Conservation (phyloP, 2,329 filamentous ascomycete genomes). For the Pseudogymnoascus sp. region DNA sequence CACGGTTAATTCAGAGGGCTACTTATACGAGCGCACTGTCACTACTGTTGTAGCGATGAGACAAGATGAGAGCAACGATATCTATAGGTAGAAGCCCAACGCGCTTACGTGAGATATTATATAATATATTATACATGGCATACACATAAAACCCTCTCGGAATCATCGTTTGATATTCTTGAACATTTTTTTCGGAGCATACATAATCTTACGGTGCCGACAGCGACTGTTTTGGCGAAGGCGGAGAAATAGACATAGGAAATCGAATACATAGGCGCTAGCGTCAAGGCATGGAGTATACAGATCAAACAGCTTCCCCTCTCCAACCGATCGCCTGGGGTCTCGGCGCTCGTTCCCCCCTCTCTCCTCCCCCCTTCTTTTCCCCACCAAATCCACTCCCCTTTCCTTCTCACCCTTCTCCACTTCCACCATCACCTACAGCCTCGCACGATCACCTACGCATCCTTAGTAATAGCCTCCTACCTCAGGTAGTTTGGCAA, state of each 20-base stretch:
- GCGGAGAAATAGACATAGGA: neutral
- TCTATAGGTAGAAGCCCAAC: neutral
- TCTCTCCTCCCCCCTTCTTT: neutral
- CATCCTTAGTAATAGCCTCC: neutral
- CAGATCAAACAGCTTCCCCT: neutral
- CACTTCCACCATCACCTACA: neutral
- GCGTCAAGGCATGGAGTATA: neutral
- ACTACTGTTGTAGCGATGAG: too few relatives aligned
- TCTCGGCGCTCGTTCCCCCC: neutral
- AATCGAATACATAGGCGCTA: slow-evolving; percentile 2
- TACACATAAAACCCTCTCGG: neutral
- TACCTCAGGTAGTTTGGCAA: slow-evolving; percentile 9
- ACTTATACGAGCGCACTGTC: neutral
- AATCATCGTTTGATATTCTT: neutral
- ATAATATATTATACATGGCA: too few relatives aligned
- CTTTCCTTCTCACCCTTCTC: neutral
- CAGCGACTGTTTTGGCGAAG: neutral
- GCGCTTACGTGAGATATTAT: neutral
- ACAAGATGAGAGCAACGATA: neutral
- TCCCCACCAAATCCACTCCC: neutral
- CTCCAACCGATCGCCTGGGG: neutral
- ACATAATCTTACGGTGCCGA: slow-evolving; percentile 4
- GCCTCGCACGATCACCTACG: neutral
- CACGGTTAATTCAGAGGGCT: neutral
- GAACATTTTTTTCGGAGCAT: neutral